Conservation (phyloP, 108 stramenopile genomes). For the Aureococcus anophagefferens region DNA sequence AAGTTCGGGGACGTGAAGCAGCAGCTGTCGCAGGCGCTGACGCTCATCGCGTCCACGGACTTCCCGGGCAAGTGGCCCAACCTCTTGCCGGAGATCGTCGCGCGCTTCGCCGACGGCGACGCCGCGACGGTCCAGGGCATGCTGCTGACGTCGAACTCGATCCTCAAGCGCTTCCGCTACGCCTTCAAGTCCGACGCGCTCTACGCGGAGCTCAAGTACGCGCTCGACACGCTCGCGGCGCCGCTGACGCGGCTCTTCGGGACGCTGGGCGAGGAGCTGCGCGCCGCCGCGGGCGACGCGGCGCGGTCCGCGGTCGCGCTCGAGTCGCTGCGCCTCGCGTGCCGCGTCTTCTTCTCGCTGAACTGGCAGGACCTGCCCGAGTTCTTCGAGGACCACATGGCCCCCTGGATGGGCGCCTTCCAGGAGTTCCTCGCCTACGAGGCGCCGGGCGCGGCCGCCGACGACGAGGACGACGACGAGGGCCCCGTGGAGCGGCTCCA, state of each 20-base stretch:
- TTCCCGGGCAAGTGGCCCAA: slow-evolving; percentile 89
- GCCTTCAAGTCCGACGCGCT: slow-evolving; percentile 71
- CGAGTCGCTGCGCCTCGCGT: slow-evolving; percentile 63
- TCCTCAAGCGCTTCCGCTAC: slow-evolving; percentile 87
- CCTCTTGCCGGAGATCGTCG: slow-evolving; percentile 75
- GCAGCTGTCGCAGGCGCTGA: slow-evolving; percentile 82
- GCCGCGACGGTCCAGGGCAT: slow-evolving; percentile 76
- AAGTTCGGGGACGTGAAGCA: slow-evolving; percentile 61
- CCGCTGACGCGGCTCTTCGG: slow-evolving; percentile 66
- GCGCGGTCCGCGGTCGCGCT: slow-evolving; percentile 32
- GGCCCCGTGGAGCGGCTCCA: slow-evolving; percentile 72
- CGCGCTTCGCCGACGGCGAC: slow-evolving; percentile 57
- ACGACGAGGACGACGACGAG: slow-evolving; percentile 54
- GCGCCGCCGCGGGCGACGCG: slow-evolving; percentile 20
- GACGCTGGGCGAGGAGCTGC: slow-evolving; percentile 44
- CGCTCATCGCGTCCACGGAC: slow-evolving; percentile 80
- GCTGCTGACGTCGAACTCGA: slow-evolving; percentile 81
- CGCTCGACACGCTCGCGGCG: slow-evolving; percentile 62
- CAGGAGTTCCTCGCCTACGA: slow-evolving; percentile 69
- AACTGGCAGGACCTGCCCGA: slow-evolving; percentile 97
- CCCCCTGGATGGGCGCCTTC: slow-evolving; percentile 79
- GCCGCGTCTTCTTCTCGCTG: slow-evolving; percentile 85
- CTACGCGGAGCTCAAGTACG: slow-evolving; percentile 68
- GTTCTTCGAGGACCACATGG: slow-evolving; percentile 93
- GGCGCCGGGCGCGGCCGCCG: slow-evolving; percentile 67